phyloP scores from a whole-genome alignment of 148 eudicot genomes.

The Cornus controversa region DNA sequence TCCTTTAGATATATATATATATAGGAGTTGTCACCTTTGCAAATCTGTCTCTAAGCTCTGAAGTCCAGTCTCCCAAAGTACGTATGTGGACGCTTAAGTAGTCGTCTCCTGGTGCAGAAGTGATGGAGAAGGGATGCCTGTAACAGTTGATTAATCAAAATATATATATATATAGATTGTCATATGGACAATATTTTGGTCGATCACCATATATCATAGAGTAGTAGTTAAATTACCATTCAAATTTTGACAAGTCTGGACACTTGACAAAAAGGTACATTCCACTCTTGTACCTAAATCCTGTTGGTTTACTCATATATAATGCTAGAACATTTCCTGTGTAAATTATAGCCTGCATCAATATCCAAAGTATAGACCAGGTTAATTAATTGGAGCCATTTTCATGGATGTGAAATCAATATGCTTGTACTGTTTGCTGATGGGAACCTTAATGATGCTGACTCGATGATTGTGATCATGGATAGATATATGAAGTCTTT shows the following conservation, averaged over 20 bases:
- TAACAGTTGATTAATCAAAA: background rate
- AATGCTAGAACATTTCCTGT: slow-evolving; percentile 84
- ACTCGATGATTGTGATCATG: slow-evolving; percentile 63
- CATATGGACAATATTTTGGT: too few species aligned
- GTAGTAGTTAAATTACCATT: slow-evolving; percentile 52
- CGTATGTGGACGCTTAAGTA: slow-evolving; percentile 88
- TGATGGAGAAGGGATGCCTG: slow-evolving; percentile 97
- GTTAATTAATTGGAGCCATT: slow-evolving; percentile 7
- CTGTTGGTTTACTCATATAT: slow-evolving; percentile 84
- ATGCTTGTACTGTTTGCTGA: slow-evolving; percentile 1
- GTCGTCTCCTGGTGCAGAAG: slow-evolving; percentile 91
- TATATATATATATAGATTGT: background rate
- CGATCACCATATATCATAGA: background rate
- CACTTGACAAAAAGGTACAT: slow-evolving; percentile 97
- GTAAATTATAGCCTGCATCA: slow-evolving; percentile 74
- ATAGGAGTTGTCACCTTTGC: slow-evolving; percentile 45
- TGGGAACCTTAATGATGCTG: slow-evolving; percentile 58
- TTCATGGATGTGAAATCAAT: too few species aligned
- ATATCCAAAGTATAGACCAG: background rate
- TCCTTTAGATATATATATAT: too few species aligned
- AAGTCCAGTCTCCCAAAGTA: slow-evolving; percentile 94
- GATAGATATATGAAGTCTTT: slow-evolving; percentile 61
- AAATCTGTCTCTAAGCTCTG: slow-evolving; percentile 61
- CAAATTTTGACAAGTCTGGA: slow-evolving; percentile 77
- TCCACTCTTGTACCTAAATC: slow-evolving; percentile 92